Percentiles rank a stretch among this genome's conserved stretches.
Conservation (phyloP, 352 stramenopile species). For the Pythium rhizo-oryzae region DNA sequence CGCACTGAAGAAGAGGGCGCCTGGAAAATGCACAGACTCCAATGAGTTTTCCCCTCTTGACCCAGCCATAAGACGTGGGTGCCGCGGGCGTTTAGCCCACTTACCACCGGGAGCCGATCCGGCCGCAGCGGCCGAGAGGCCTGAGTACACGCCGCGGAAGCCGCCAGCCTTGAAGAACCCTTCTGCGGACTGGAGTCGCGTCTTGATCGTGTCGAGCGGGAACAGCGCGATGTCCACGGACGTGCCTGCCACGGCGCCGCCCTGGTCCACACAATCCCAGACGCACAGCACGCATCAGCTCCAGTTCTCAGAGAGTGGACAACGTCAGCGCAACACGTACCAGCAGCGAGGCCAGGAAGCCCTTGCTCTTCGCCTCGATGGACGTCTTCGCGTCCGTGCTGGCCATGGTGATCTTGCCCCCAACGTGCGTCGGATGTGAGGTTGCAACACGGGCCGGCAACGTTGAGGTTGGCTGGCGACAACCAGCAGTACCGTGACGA, state of each 20-base stretch:
- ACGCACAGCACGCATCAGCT: constrained; percentile 7
- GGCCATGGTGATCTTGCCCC: constrained; percentile 24
- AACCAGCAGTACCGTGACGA: constrained; percentile 15
- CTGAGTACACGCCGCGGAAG: constrained; percentile 94
- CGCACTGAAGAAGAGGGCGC: constrained; percentile 88
- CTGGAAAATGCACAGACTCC: constrained; percentile 35
- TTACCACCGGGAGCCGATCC: constrained; percentile 91
- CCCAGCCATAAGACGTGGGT: background rate
- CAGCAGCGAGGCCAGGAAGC: constrained; percentile 70
- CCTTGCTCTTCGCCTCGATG: constrained; percentile 47
- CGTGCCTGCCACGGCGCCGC: constrained; percentile 95
- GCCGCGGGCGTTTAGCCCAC: constrained; percentile 1
- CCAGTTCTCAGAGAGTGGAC: too few relatives aligned
- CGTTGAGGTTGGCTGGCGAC: constrained; percentile 6
- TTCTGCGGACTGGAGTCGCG: constrained; percentile 95
- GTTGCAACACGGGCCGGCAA: constrained; percentile 8
- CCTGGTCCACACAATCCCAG: constrained; percentile 36
- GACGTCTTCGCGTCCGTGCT: constrained; percentile 21
- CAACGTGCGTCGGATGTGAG: constrained; percentile 20
- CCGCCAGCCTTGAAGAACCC: constrained; percentile 98
- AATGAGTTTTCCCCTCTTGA: background rate
- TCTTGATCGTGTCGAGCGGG: constrained; percentile 99
- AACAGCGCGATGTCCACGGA: constrained; percentile 98
- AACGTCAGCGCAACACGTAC: constrained; percentile 25
- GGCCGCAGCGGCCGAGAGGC: constrained; percentile 88